Conservation (phyloP, 768 basidiomycete species). For the Termitomyces sp. region DNA sequence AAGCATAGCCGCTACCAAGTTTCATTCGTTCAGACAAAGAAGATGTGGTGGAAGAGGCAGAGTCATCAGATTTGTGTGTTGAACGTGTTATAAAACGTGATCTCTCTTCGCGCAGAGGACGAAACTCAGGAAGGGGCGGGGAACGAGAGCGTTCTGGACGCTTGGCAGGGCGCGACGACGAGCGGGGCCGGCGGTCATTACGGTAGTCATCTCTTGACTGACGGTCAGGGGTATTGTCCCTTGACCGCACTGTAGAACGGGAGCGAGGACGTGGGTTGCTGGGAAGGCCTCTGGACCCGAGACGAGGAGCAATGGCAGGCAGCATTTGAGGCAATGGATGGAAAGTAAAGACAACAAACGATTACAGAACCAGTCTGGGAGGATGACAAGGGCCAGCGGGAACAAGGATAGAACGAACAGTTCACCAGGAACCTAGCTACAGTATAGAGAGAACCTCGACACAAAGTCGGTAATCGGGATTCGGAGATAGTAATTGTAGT, state of each 20-base stretch:
- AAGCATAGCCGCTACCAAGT: slow-evolving; percentile 16
- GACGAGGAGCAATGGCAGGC: slow-evolving; percentile 17
- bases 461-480: background rate
- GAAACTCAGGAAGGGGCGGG: background rate
- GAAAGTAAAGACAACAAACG: background rate
- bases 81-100: background rate
- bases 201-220: background rate
- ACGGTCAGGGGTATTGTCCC: background rate
- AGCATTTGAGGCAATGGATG: slow-evolving; percentile 7
- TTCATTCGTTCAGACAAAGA: slow-evolving; percentile 36
- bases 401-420: background rate
- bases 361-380: slow-evolving; percentile 8
- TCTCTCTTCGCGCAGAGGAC: background rate
- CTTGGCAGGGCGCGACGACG: background rate
- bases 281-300: slow-evolving; percentile 28
- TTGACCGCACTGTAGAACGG: slow-evolving; percentile 16
- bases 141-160: background rate
- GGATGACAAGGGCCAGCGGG: background rate
- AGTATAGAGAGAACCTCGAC: too few species aligned
- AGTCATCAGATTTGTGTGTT: slow-evolving; percentile 5
- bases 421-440: background rate
- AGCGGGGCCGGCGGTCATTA: background rate
- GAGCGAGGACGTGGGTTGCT: slow-evolving; percentile 29
- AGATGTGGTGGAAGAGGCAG: slow-evolving; percentile 16
- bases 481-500: too few species aligned